Conservation (phyloP, 257 asterid genomes). For the Fraxinus excelsior region DNA sequence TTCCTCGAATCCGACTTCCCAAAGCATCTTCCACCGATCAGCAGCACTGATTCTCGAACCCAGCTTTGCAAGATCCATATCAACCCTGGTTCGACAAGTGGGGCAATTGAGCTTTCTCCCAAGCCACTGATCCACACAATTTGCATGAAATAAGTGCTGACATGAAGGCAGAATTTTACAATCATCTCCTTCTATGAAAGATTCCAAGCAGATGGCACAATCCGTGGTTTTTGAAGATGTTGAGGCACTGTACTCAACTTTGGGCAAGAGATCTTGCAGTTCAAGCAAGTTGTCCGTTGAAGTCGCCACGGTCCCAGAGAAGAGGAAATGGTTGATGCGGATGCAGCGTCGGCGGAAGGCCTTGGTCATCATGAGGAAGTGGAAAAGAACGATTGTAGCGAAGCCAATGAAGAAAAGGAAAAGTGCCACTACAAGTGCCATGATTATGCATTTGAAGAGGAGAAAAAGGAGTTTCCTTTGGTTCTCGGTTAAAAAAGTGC, state of each 20-base stretch:
- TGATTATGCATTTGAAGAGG: conserved; percentile 65
- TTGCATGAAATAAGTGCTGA: conserved; percentile 65
- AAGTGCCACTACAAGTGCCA: conserved; percentile 60
- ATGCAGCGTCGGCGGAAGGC: conserved; percentile 59
- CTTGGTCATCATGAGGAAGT: conserved; percentile 65
- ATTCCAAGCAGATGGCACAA: conserved; percentile 83
- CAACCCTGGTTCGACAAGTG: conserved; percentile 69
- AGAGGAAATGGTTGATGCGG: neutral
- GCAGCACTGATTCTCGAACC: conserved; percentile 35
- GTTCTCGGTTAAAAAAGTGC: conserved; percentile 28
- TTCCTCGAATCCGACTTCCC: conserved; percentile 51
- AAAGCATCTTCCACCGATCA: conserved; percentile 65
- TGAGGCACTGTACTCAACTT: conserved; percentile 34
- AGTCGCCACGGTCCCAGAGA: neutral
- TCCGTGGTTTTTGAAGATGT: conserved; percentile 39
- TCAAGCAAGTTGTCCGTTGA: neutral
- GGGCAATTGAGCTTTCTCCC: conserved; percentile 73
- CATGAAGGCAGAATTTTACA: conserved; percentile 71
- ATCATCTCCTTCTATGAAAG: conserved; percentile 56
- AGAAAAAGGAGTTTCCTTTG: conserved; percentile 56
- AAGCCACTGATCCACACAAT: conserved; percentile 82
- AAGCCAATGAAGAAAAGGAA: conserved; percentile 85
- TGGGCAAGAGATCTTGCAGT: conserved; percentile 38
- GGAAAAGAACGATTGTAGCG: conserved; percentile 77
- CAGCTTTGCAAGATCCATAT: conserved; percentile 36